A percentile compares a stretch with the other conserved stretches of the same genome.
Conservation (phyloP, 2,329 filamentous ascomycete species). For the Cercospora zeae-maydis region DNA sequence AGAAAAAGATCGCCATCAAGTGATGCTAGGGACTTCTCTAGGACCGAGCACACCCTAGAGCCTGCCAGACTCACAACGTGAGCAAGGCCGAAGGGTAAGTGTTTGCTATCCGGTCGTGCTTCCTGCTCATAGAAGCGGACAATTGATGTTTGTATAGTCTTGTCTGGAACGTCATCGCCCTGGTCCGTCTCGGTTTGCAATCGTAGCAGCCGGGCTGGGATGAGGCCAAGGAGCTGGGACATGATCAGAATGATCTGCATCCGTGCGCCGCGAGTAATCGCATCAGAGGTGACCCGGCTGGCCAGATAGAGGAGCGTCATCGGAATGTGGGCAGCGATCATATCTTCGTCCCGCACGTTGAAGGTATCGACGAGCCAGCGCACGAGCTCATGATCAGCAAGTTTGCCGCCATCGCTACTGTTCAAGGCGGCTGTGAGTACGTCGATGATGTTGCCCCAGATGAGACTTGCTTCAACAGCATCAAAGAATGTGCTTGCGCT, state of each 20-base stretch:
- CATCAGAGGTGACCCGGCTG: constrained; percentile 13
- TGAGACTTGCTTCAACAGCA: constrained; percentile 88
- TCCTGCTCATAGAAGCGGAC: constrained; percentile 16
- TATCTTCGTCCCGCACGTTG: constrained; percentile 93
- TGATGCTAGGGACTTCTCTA: constrained; percentile 6
- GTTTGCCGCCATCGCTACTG: background rate
- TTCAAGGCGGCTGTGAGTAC: constrained; percentile 21
- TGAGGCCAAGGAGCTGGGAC: constrained; percentile 17
- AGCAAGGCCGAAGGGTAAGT: background rate
- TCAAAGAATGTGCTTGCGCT: constrained; percentile 97
- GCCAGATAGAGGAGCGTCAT: constrained; percentile 53
- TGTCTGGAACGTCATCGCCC: background rate
- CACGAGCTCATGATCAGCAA: constrained; percentile 64
- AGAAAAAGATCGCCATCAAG: background rate
- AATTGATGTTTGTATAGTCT: constrained; percentile 5
- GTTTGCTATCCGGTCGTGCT: background rate
- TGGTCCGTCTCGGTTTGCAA: background rate
- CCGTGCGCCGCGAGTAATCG: background rate
- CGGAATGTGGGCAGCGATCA: constrained; percentile 82
- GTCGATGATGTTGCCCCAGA: constrained; percentile 56
- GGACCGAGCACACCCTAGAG: background rate
- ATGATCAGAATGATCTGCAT: constrained; percentile 6
- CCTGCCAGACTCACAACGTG: constrained; percentile 4
- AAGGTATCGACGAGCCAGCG: constrained; percentile 82
- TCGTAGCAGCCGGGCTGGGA: constrained; percentile 18